Base-by-base conservation (phyloP, 2,329 filamentous ascomycete species). In the Bipolaris zeicola region DNA sequence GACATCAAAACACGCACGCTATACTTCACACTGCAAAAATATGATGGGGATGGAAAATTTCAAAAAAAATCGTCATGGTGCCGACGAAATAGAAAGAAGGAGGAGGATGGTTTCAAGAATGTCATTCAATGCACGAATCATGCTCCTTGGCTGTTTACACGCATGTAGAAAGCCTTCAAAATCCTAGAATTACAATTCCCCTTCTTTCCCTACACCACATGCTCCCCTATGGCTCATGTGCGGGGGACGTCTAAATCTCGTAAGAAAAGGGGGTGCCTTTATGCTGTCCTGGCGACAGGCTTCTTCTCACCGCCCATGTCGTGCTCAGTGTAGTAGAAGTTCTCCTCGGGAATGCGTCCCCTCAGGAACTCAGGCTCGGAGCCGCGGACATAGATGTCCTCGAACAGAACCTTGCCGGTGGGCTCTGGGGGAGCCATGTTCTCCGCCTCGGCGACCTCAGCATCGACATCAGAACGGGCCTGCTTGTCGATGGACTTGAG, bases 401-500 rank as follows among this genome's bases (percentile, higher is more conserved):
- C 94, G 78, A 86, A 99, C 69, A 99, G 84, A 68, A 95, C 95
- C 79, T 92, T 85, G 52, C 88, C 81, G 60, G 86, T 96, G 55
- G 89, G 77, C 46, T 96, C 92, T 28, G 95, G 95, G 44, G 81
- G 78, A 38, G 86, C 78, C 92, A 98, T 97, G 71, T 87, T 85
- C 87, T 99, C 95, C 51, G 95, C 95, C 72, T 86, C 84, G 61
- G 89, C 90, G 55, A 97, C 94, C 84, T 99, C 94, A 66, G 87
- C 88, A 78, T 95, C 93, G 75, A 99, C 92, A 73, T 88, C 83
- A 76, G 80, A 83, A 75, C 93, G 89, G 16, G 95, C 93, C 73
- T 96, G 87, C 87, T 97, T 98, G 84, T 99, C 95, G 68, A 99
- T 88, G 66, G 79, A 78, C 90, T 99, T 99, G 78, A 99, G 89